Conservation (phyloP, 1,139 yeast species). For the Candida anutae region DNA sequence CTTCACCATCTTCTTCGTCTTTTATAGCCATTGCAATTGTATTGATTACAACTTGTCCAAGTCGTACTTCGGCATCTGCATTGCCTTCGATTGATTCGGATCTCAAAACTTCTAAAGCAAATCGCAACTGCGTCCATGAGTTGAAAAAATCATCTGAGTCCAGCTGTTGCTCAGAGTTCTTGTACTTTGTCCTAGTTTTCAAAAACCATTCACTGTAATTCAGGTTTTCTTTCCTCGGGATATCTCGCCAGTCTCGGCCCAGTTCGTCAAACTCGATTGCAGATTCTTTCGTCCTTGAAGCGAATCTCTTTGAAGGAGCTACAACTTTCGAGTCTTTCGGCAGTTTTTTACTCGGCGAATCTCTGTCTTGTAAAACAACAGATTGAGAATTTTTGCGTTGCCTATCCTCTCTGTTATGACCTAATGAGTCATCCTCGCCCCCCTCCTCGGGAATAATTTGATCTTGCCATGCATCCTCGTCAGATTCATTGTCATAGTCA, state of each 20-base stretch:
- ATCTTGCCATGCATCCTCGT: slow-evolving; percentile 11
- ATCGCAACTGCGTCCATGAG: slow-evolving; percentile 23
- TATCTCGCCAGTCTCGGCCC: slow-evolving; percentile 66
- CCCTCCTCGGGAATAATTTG: too few species aligned
- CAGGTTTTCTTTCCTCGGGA: slow-evolving; percentile 50
- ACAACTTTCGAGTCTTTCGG: too few species aligned
- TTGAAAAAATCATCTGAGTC: slow-evolving; percentile 22
- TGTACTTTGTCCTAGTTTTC: slow-evolving; percentile 10
- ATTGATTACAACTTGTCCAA: slow-evolving; percentile 35
- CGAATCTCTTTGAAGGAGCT: too few species aligned
- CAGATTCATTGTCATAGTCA: slow-evolving; percentile 23
- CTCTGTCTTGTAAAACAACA: too few species aligned
- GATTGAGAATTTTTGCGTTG: too few species aligned
- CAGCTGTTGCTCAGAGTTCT: slow-evolving; percentile 11
- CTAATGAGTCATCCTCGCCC: too few species aligned
- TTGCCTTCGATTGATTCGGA: slow-evolving; percentile 20
- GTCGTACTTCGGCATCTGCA: slow-evolving; percentile 18
- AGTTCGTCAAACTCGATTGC: slow-evolving; percentile 44
- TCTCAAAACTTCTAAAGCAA: slow-evolving; percentile 21
- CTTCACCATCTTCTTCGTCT: slow-evolving; percentile 14
- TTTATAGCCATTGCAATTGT: slow-evolving; percentile 49
- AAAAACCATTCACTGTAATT: slow-evolving; percentile 15
- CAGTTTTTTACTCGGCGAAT: too few species aligned
- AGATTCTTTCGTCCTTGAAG: slow-evolving; percentile 7
- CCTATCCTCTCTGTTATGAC: too few species aligned